Evolutionary conservation across 176 grass and related monocot species (phyloP).

Genomic region (Otatea glauca): DNA sequence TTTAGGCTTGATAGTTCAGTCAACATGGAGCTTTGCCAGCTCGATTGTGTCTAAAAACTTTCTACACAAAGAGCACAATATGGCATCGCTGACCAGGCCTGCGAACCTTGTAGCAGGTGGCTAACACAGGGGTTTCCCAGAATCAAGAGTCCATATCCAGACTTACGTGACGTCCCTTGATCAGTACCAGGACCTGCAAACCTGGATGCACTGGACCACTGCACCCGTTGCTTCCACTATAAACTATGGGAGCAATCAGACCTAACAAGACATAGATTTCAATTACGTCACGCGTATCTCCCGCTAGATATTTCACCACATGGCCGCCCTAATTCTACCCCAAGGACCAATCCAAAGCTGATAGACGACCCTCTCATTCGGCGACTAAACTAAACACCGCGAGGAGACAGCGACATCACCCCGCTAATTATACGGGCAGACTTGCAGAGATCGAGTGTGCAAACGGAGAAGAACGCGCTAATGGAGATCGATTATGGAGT

Average conservation of each 20-base stretch:
- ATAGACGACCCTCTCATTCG: background rate
- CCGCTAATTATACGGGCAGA: background rate
- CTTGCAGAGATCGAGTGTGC: background rate
- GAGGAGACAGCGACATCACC: slow-evolving; percentile 27
- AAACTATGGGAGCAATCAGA: background rate
- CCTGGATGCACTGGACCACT: slow-evolving; percentile 19
- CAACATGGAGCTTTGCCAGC: no score
- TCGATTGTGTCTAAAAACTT: no score
- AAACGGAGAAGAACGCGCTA: slow-evolving; percentile 14
- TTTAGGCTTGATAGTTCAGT: no score
- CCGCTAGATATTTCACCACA: background rate
- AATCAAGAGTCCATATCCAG: background rate
- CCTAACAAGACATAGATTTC: slow-evolving; percentile 34
- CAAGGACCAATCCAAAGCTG: background rate
- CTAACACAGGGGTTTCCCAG: background rate
- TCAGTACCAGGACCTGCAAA: slow-evolving; percentile 27
- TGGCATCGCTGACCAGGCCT: no score
- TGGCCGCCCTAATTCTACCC: background rate
- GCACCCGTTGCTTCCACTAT: background rate
- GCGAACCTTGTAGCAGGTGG: background rate
- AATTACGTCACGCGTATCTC: slow-evolving; percentile 40
- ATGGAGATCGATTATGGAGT: background rate
- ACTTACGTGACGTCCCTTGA: background rate
- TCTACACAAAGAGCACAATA: no score
- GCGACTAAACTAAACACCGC: slow-evolving; percentile 17